Percentiles rank a stretch among this genome's conserved stretches.
Evolutionary conservation across 768 basidiomycete species (phyloP).

Genomic region (Antrodiella citrinella): DNA sequence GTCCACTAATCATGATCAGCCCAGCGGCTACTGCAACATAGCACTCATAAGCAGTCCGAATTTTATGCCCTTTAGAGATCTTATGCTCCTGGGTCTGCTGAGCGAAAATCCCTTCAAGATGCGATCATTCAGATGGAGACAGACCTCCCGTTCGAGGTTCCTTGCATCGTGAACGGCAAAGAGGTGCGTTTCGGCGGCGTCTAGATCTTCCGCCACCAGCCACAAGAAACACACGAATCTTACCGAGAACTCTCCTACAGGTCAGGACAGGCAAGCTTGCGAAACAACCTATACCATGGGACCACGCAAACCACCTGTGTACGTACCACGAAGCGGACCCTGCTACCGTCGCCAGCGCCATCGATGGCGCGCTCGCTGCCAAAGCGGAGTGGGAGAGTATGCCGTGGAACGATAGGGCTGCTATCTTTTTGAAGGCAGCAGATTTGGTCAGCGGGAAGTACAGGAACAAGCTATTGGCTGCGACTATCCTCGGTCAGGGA

Average conservation of each 20-base stretch:
- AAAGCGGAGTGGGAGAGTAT: conserved; percentile 87
- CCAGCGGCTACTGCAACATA: too few relatives aligned
- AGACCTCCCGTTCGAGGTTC: conserved; percentile 84
- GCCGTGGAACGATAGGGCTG: conserved; percentile 95
- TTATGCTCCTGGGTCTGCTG: conserved; percentile 73
- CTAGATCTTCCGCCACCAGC: conserved; percentile 1
- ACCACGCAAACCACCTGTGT: conserved; percentile 77
- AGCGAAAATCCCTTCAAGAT: conserved; percentile 64
- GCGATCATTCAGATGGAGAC: conserved; percentile 76
- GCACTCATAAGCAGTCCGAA: neutral
- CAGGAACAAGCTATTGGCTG: conserved; percentile 89
- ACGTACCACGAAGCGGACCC: conserved; percentile 84
- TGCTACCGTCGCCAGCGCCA: conserved; percentile 66
- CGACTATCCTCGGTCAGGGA: conserved; percentile 96
- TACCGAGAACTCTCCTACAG: conserved; percentile 27
- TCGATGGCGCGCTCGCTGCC: conserved; percentile 80
- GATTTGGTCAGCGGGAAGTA: conserved; percentile 95
- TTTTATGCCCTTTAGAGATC: conserved; percentile 39
- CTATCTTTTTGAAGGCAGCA: conserved; percentile 97
- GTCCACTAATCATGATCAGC: too few relatives aligned
- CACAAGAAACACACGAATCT: neutral
- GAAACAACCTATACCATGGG: conserved; percentile 78
- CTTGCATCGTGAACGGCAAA: conserved; percentile 87
- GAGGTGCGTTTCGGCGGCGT: neutral
- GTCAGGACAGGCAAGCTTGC: conserved; percentile 73